These are phyloP conservation scores for Panicum hallii DNA, from an alignment of 202 grass and related monocot species.

Conservation along the genomic window DNA sequence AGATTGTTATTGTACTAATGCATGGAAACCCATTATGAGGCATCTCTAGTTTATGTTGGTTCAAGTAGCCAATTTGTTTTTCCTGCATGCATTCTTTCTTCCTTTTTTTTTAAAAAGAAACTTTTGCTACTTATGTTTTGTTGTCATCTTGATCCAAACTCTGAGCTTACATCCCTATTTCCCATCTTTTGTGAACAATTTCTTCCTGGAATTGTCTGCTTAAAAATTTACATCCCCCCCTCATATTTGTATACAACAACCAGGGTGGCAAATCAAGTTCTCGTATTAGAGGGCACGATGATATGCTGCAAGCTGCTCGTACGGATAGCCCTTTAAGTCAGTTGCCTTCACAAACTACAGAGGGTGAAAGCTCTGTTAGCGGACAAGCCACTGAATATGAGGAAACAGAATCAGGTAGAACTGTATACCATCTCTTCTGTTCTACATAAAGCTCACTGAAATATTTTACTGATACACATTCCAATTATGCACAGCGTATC, in stretches of 20 bases:
- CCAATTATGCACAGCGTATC: conserved; percentile 92
- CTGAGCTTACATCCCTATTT: not conserved
- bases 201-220: conserved; percentile 28
- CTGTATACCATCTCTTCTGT: conserved; percentile 46
- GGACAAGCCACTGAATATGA: conserved; percentile 72
- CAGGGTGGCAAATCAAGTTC: conserved; percentile 74
- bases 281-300: conserved; percentile 59
- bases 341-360: conserved; percentile 78
- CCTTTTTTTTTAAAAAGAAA: not conserved
- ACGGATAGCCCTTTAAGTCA: conserved; percentile 68
- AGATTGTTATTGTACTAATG: conserved; percentile 21
- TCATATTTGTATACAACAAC: conserved; percentile 30
- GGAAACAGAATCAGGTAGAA: conserved; percentile 86
- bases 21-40: not conserved
- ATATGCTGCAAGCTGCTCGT: conserved; percentile 46
- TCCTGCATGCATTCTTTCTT: not conserved
- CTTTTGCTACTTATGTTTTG: conserved; percentile 19
- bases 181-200: conserved; percentile 16
- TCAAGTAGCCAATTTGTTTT: conserved; percentile 24
- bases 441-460: conserved; percentile 46
- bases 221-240: not conserved
- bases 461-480: conserved; percentile 88
- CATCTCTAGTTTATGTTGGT: not conserved
- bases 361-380: conserved; percentile 77
- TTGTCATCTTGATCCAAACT: conserved; percentile 30